These are phyloP conservation scores for Lactarius hatsudake DNA, from an alignment of 768 basidiomycete species.

Conservation along the genomic window DNA sequence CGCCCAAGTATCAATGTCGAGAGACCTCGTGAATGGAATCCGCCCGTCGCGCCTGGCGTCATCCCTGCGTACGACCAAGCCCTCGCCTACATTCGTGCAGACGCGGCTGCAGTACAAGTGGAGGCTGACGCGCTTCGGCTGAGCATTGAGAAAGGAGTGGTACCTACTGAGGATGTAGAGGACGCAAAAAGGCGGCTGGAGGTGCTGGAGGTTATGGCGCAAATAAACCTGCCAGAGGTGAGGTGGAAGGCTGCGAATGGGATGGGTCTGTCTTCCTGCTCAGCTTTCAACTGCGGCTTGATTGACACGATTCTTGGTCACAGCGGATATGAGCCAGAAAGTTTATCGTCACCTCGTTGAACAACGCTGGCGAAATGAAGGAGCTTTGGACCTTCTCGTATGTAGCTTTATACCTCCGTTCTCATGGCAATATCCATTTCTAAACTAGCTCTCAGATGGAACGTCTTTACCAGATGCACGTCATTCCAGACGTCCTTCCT, in stretches of 20 bases:
- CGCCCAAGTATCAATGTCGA: slow-evolving; percentile 53
- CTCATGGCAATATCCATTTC: not conserved
- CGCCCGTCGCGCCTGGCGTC: slow-evolving; percentile 58
- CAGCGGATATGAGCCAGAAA: slow-evolving; percentile 65
- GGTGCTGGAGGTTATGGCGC: slow-evolving; percentile 74
- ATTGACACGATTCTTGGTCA: not conserved
- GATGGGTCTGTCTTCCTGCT: slow-evolving; percentile 53
- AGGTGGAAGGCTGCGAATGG: slow-evolving; percentile 77
- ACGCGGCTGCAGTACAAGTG: slow-evolving; percentile 50
- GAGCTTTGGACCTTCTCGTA: slow-evolving; percentile 80
- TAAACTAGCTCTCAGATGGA: slow-evolving; percentile 66
- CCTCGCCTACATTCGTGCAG: slow-evolving; percentile 60
- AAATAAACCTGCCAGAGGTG: slow-evolving; percentile 79
- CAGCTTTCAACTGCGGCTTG: not conserved
- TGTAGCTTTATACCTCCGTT: slow-evolving; percentile 27
- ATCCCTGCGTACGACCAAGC: slow-evolving; percentile 86
- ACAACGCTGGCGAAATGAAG: slow-evolving; percentile 82
- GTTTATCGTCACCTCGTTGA: slow-evolving; percentile 80
- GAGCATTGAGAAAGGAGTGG: slow-evolving; percentile 25
- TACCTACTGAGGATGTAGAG: slow-evolving; percentile 26
- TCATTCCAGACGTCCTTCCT: slow-evolving; percentile 84
- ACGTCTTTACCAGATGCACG: slow-evolving; percentile 85
- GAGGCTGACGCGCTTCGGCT: slow-evolving; percentile 43
- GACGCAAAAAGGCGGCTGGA: slow-evolving; percentile 42
- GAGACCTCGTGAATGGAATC: slow-evolving; percentile 59